Evolutionary conservation across 495 filamentous ascomycete genomes (phyloP).

Genomic region (Aspergillus ostianus): DNA sequence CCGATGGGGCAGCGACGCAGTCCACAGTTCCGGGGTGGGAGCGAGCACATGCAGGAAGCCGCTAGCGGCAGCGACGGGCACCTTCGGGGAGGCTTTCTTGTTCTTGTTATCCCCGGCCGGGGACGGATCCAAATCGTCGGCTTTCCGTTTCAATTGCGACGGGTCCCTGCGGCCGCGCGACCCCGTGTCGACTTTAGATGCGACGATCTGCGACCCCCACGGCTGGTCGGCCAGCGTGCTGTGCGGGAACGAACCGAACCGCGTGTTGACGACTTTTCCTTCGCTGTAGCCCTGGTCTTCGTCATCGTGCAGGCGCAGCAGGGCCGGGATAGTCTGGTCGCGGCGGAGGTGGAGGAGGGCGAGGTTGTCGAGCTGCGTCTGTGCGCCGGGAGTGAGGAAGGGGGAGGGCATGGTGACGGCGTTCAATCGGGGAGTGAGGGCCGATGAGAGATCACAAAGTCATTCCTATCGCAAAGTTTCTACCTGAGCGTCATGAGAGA

Average conservation of each 20-base stretch:
- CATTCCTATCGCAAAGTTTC: constrained; percentile 12
- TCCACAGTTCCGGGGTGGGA: constrained; percentile 94
- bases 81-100: constrained; percentile 26
- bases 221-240: constrained; percentile 75
- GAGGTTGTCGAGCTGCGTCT: constrained; percentile 55
- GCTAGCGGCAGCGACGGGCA: constrained; percentile 60
- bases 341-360: constrained; percentile 81
- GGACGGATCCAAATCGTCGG: constrained; percentile 40
- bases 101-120: constrained; percentile 25
- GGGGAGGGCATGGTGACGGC: constrained; percentile 54
- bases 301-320: constrained; percentile 60
- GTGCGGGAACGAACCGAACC: constrained; percentile 94
- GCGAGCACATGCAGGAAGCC: constrained; percentile 90
- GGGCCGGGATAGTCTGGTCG: constrained; percentile 73
- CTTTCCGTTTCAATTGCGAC: constrained; percentile 51
- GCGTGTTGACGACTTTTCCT: constrained; percentile 84
- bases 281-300: constrained; percentile 70
- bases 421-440: neutral
- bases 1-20: constrained; percentile 80
- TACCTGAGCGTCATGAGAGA: neutral
- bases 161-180: constrained; percentile 59
- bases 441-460: neutral
- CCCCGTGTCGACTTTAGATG: constrained; percentile 86
- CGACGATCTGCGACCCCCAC: constrained; percentile 89
- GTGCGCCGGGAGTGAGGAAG: constrained; percentile 64